phyloP scores from a whole-genome alignment of 2,329 filamentous ascomycete genomes.

The Pseudogymnoascus sp. region DNA sequence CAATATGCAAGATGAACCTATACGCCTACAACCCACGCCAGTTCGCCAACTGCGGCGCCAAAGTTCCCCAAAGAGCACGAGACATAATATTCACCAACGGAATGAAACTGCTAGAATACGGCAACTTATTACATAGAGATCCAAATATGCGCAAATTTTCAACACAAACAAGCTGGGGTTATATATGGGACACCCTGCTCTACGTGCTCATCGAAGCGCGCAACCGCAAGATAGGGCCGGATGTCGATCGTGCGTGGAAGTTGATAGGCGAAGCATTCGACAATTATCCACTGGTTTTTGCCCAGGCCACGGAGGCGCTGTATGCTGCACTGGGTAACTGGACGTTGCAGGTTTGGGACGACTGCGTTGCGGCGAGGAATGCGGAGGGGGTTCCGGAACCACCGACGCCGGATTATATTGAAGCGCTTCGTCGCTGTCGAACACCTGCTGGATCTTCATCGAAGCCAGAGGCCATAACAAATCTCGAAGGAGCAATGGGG shows the following conservation, averaged over 20 bases:
- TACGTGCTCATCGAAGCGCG: constrained; percentile 26
- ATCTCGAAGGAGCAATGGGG: neutral
- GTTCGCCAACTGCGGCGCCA: constrained; percentile 12
- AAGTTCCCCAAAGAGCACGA: constrained; percentile 18
- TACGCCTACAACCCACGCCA: constrained; percentile 19
- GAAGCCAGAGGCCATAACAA: neutral
- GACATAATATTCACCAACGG: constrained; percentile 20
- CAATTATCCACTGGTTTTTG: constrained; percentile 19
- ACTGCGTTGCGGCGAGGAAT: constrained; percentile 18
- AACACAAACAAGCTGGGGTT: constrained; percentile 23
- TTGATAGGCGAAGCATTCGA: constrained; percentile 22
- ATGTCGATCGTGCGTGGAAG: constrained; percentile 24
- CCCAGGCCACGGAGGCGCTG: constrained; percentile 19
- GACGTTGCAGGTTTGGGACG: constrained; percentile 25
- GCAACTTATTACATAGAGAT: constrained; percentile 16
- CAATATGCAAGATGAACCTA: constrained; percentile 20
- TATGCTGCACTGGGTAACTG: constrained; percentile 24
- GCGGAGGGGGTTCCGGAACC: constrained; percentile 17
- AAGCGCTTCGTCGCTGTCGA: constrained; percentile 19
- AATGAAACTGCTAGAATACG: constrained; percentile 22
- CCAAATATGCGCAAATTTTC: constrained; percentile 22
- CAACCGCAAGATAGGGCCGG: constrained; percentile 21
- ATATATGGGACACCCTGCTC: constrained; percentile 27
- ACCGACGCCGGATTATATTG: constrained; percentile 19
- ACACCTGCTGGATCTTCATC: constrained; percentile 4